phyloP scores from a whole-genome alignment of 1,284 basidiomycete genomes.

The Vanrija humicola region DNA sequence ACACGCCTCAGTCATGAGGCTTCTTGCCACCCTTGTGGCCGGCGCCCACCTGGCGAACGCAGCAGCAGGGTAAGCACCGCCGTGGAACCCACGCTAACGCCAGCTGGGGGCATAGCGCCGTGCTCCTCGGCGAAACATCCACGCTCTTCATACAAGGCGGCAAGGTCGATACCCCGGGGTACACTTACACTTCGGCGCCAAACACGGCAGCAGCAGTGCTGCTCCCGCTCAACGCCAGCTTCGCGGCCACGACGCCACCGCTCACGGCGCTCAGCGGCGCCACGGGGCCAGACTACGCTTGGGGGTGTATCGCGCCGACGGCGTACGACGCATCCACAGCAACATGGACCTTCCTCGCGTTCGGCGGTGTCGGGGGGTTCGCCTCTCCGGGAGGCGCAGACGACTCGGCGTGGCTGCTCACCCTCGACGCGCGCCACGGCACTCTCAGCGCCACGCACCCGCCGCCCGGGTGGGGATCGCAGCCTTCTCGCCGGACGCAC shows the following conservation, averaged over 20 bases:
- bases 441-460: conserved; percentile 43
- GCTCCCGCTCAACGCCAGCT: conserved; percentile 62
- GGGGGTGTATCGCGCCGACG: conserved; percentile 69
- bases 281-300: conserved; percentile 60
- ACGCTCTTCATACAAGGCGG: conserved; percentile 71
- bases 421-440: conserved; percentile 20
- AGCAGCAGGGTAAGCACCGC: background rate
- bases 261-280: conserved; percentile 43
- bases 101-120: conserved; percentile 77
- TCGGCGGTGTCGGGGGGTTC: conserved; percentile 60
- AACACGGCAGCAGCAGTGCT: conserved; percentile 65
- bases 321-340: conserved; percentile 7
- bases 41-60: background rate
- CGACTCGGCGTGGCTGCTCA: conserved; percentile 63
- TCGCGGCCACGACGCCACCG: conserved; percentile 60
- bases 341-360: conserved; percentile 54
- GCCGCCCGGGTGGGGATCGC: conserved; percentile 57
- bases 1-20: no score
- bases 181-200: conserved; percentile 68
- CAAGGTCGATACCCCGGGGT: conserved; percentile 66
- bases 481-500: conserved; percentile 69
- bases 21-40: no score
- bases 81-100: background rate
- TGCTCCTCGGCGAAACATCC: conserved; percentile 56
- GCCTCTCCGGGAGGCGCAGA: conserved; percentile 49